phyloP scores from a whole-genome alignment of 257 asterid genomes.

The Echium plantagineum region DNA sequence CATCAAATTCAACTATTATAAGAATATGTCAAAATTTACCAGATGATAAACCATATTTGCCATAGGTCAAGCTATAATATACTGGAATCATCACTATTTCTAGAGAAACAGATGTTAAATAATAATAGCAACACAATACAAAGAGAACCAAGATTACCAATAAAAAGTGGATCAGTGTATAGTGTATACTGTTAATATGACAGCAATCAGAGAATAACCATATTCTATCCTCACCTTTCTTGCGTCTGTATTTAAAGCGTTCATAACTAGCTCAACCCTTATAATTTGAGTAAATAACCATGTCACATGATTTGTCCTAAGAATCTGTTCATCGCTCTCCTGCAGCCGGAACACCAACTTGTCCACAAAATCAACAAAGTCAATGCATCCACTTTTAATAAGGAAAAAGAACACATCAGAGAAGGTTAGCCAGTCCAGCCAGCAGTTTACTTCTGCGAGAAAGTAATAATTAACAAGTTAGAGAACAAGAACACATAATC shows the following conservation, averaged over 20 bases:
- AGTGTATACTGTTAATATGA: neutral
- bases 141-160: no score
- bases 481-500: neutral
- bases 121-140: no score
- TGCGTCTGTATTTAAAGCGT: slow-evolving; percentile 69
- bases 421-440: slow-evolving; percentile 99
- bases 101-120: neutral
- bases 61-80: neutral
- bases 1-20: slow-evolving; percentile 5
- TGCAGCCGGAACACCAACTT: slow-evolving; percentile 86
- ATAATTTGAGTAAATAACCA: slow-evolving; percentile 96
- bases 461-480: slow-evolving; percentile 4
- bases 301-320: slow-evolving; percentile 91
- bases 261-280: slow-evolving; percentile 90
- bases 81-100: neutral
- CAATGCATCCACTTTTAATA: slow-evolving; percentile 92
- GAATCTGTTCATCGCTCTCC: slow-evolving; percentile 74
- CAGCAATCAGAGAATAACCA: neutral
- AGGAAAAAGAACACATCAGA: slow-evolving; percentile 90
- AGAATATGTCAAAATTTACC: slow-evolving; percentile 12
- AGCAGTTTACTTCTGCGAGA: slow-evolving; percentile 77
- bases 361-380: slow-evolving; percentile 92
- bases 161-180: no score
- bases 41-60: neutral
- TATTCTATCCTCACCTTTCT: slow-evolving; percentile 54